Evolutionary conservation across 2,329 filamentous ascomycete species (phyloP), one percentile per base, ranked within the genome.

Genomic region (Ceratocystis papillata): DNA sequence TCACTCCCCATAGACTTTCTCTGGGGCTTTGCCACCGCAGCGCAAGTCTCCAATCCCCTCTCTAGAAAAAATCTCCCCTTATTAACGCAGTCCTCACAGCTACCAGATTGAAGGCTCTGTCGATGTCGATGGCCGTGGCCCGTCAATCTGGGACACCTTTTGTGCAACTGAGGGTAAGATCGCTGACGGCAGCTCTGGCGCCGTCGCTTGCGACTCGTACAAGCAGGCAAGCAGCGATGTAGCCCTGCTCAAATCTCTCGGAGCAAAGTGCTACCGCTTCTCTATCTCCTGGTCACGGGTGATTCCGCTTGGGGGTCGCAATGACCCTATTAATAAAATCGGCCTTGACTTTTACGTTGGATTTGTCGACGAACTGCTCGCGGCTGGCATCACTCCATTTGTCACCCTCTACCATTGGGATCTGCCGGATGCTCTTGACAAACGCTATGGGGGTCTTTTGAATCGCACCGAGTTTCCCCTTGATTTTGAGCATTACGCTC

Each of bases 101-200:
- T 95, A 94, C 79, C 90, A 96, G 75, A 88, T 96, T 71, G 90
- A 96, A 79, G 90, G 90, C 67, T 85, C 85, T 61, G 79, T 81
- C 48, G 79, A 87, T 61, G 83, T 87, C 73, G 90, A 93, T 73
- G 90, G 90, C 70, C 88, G 90, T 69, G 87, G 83, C 25, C 86
- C 89, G 65, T 90, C 87, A 69, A 94, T 95, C 75, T 95, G 90
- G 90, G 90, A 96, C 76, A 87, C 83, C n/a, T 95, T 95, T 78
- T 92, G 88, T 77, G 83, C 83, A 69, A 87, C 84, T 65, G 85
- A 87, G 5, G 89, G 89, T 72, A 95, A 94, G 77, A 91, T 94
- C 72, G 89, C 89, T 66, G 88, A 89, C 71, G 87, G 84, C 67
- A 85, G 81, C 70, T 87, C 85, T 55, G 90, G 90, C 64, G 86